phyloP scores from a whole-genome alignment of 2,329 filamentous ascomycete genomes.

The Sordariomycetes sp. region DNA sequence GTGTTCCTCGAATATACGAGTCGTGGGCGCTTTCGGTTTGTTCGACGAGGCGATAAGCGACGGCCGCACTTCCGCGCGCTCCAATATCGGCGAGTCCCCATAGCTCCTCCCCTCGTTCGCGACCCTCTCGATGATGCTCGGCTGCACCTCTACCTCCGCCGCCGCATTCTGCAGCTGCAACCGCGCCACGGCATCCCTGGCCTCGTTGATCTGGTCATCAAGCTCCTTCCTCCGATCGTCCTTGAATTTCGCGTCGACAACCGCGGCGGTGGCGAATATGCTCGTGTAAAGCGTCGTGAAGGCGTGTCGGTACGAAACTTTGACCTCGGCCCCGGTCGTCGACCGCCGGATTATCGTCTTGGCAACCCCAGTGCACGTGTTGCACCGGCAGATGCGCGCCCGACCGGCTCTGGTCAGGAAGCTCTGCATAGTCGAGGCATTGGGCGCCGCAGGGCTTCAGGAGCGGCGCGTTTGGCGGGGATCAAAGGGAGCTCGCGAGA shows the following conservation, averaged over 20 bases:
- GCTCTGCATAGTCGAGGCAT: slow-evolving; percentile 46
- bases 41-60: background rate
- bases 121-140: slow-evolving; percentile 2
- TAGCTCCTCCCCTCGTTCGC: background rate
- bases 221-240: slow-evolving; percentile 43
- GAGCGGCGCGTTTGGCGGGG: background rate
- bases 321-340: slow-evolving; percentile 33
- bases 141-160: background rate
- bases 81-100: background rate
- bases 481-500: background rate
- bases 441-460: background rate
- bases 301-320: slow-evolving; percentile 35
- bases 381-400: slow-evolving; percentile 50
- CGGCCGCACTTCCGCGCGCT: background rate
- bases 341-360: slow-evolving; percentile 24
- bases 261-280: slow-evolving; percentile 50
- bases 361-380: slow-evolving; percentile 40
- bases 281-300: slow-evolving; percentile 57
- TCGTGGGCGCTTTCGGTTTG: background rate
- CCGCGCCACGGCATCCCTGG: slow-evolving; percentile 7
- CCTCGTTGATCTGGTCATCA: slow-evolving; percentile 33
- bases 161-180: slow-evolving; percentile 7
- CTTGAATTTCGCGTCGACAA: slow-evolving; percentile 48
- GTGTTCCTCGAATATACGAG: background rate
- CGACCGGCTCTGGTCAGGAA: slow-evolving; percentile 55